phyloP scores from a whole-genome alignment of 345 rosid genomes.

The Eucalyptus cloeziana region DNA sequence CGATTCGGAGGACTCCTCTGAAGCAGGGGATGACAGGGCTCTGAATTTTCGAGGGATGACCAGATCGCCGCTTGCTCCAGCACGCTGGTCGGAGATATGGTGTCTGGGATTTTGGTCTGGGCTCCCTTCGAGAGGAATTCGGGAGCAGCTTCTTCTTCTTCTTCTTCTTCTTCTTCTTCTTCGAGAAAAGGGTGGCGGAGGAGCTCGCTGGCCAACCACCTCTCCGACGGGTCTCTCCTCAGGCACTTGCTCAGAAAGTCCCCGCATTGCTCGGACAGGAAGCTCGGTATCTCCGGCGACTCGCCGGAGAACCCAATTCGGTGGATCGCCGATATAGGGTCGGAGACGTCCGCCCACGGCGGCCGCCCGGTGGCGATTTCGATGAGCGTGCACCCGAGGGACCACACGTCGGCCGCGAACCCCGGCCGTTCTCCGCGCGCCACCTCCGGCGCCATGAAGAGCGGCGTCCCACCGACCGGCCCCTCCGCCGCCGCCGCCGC shows the following conservation, averaged over 20 bases:
- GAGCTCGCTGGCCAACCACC: conserved; percentile 40
- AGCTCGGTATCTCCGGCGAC: conserved; percentile 26
- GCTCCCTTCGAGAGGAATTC: background rate
- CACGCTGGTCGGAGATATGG: conserved; percentile 22
- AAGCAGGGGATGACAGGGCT: background rate
- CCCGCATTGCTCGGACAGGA: conserved; percentile 19
- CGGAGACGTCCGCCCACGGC: conserved; percentile 19
- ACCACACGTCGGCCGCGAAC: conserved; percentile 49
- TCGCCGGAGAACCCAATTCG: conserved; percentile 31
- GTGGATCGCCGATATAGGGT: conserved; percentile 32
- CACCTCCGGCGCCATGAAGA: conserved; percentile 65
- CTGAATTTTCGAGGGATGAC: background rate
- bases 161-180: background rate
- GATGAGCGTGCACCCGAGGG: conserved; percentile 44
- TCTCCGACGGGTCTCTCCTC: conserved; percentile 22
- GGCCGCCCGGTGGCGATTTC: conserved; percentile 46
- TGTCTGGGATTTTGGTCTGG: background rate
- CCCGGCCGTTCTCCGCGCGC: conserved; percentile 46
- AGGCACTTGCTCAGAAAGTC: conserved; percentile 48
- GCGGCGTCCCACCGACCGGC: conserved; percentile 29
- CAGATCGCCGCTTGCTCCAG: conserved; percentile 17
- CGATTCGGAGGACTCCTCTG: background rate
- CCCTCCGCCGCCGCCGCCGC: background rate
- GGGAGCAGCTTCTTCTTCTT: background rate
- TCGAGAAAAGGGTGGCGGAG: conserved; percentile 26